A percentile compares a stretch with the other conserved stretches of the same genome.
Conservation (phyloP, 768 basidiomycete genomes). For the Suillus plorans region DNA sequence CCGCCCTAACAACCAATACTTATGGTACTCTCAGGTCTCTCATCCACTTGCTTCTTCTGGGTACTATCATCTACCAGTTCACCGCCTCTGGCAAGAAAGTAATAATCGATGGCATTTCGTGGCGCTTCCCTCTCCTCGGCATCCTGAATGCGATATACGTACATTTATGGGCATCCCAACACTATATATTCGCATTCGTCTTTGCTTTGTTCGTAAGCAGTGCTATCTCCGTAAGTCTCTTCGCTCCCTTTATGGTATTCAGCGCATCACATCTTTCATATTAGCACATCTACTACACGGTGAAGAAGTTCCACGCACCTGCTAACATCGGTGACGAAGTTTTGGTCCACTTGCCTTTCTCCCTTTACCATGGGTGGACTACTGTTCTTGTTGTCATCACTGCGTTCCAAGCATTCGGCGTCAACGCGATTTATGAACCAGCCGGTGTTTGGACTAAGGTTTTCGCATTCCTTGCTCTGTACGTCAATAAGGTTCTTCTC, state of each 20-base stretch:
- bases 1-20: background rate
- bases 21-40: slow-evolving; percentile 55
- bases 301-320: slow-evolving; percentile 81
- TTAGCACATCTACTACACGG: slow-evolving; percentile 89
- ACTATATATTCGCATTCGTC: slow-evolving; percentile 82
- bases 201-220: slow-evolving; percentile 87
- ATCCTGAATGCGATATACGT: slow-evolving; percentile 89
- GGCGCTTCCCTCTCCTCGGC: slow-evolving; percentile 88
- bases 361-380: slow-evolving; percentile 92
- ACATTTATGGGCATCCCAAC: slow-evolving; percentile 76
- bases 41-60: slow-evolving; percentile 88
- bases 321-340: slow-evolving; percentile 73
- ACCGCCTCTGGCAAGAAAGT: slow-evolving; percentile 70
- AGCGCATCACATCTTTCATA: slow-evolving; percentile 39
- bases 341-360: slow-evolving; percentile 95
- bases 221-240: slow-evolving; percentile 44
- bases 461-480: slow-evolving; percentile 91
- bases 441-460: slow-evolving; percentile 92
- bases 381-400: slow-evolving; percentile 81
- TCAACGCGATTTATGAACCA: slow-evolving; percentile 57
- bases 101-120: slow-evolving; percentile 85
- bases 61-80: slow-evolving; percentile 90
- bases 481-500: slow-evolving; percentile 27
- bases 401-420: slow-evolving; percentile 88
- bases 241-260: background rate